Evolutionary conservation across 768 basidiomycete species (phyloP).

Genomic region (Crucibulum laeve): DNA sequence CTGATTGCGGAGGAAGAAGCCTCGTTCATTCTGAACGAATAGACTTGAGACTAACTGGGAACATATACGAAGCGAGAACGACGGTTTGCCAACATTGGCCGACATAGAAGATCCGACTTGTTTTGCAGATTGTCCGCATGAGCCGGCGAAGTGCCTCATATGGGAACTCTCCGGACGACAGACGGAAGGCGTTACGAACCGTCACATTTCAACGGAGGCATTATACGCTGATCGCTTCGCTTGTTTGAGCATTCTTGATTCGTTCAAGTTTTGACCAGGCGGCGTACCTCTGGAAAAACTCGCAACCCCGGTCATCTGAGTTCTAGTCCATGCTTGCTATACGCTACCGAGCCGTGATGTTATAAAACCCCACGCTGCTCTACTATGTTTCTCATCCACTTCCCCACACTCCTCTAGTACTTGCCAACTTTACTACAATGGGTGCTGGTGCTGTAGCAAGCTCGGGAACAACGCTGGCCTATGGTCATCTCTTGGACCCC

Average conservation of each 20-base stretch:
- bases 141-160: not conserved
- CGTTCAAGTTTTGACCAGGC: constrained; percentile 1
- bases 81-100: not conserved
- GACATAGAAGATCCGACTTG: not conserved
- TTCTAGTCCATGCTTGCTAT: constrained; percentile 15
- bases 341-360: constrained; percentile 7
- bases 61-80: not conserved
- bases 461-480: constrained; percentile 28
- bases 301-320: constrained; percentile 26
- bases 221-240: no score
- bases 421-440: constrained; percentile 36
- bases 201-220: no score
- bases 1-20: no score
- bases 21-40: no score
- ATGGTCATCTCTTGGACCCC: constrained; percentile 57
- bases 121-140: not conserved
- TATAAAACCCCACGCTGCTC: constrained; percentile 28
- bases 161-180: not conserved
- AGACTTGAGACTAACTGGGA: no score
- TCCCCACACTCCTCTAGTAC: constrained; percentile 19
- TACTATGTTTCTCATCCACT: constrained; percentile 23
- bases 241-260: not conserved
- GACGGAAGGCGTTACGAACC: no score
- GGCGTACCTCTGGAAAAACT: constrained; percentile 43
- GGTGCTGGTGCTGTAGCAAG: constrained; percentile 44